Evolutionary conservation across 768 basidiomycete species (phyloP), one percentile per base, ranked within the genome.

Genomic region (Tricholoma bakamatsutake): DNA sequence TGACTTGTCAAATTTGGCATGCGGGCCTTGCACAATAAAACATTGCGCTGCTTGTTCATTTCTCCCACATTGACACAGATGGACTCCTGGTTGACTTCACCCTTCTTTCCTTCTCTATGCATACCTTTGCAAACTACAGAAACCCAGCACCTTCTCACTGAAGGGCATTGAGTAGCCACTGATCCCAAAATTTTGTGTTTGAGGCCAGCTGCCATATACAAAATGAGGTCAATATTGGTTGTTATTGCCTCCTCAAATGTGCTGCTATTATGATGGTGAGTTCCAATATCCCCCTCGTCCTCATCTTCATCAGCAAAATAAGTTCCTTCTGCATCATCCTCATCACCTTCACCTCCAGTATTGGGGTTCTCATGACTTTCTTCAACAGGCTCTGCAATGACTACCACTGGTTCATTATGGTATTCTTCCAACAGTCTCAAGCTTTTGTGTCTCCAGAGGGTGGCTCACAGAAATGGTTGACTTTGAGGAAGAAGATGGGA

Each of bases 401-500:
- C 10, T 10, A 5, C 33, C 33, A 33, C 10, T 33, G 33, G 10
- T 5, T 33, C 10, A 10, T 5, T 33, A 10, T 10, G 5, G 10
- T 33, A 33, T 10, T 33, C 33, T 10, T 33, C 33, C 33, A 33
- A 10, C 10, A 10, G 33, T 10, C 10, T 33, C 33, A 33, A 33
- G 33, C 10, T 33, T 10, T 33, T 33, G 33, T 33, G 33, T 33
- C 33, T 33, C 33, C 33, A 33, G 10, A 33, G 10, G 33, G 33
- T 33, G 33, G 33, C 33, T 33, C 33, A 18, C 52, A 50, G 5
- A 37, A 48, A 18, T 57, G 53, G 21, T 52, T 48, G n/a, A 35
- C 55, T 31, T 64, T 59, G 35, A 60, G 57, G 53, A 64, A 64
- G 50, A 62, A 64, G 21, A 55, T 54, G 4, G 59, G 28, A 33